These are phyloP conservation scores for Trypanosoma brucei DNA, from an alignment of 208 protist genomes.

Conservation along the genomic window DNA sequence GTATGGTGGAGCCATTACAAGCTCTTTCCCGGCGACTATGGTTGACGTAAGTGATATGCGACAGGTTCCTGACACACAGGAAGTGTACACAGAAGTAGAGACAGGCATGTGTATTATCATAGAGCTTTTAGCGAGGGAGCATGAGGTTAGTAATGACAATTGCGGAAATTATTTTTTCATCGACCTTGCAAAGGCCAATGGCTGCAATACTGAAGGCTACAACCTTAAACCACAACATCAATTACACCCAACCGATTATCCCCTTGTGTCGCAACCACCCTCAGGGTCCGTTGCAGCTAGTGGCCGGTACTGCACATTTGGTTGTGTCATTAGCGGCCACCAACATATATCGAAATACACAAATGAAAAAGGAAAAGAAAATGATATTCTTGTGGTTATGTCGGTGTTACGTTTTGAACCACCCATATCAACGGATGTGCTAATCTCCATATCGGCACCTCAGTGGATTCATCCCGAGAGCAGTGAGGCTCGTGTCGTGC, in stretches of 20 bases:
- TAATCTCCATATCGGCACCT: slow-evolving; percentile 60
- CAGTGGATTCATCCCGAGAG: slow-evolving; percentile 45
- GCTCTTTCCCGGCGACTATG: slow-evolving; percentile 26
- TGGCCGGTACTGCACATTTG: slow-evolving; percentile 37
- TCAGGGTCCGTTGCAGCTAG: slow-evolving; percentile 5
- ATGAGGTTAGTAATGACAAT: slow-evolving; percentile 32
- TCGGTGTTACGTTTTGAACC: slow-evolving; percentile 52
- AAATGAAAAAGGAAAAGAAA: slow-evolving; percentile 67
- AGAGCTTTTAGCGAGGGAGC: slow-evolving; percentile 58
- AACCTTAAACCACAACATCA: slow-evolving; percentile 3
- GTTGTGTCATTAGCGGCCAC: slow-evolving; percentile 34
- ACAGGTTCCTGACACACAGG: slow-evolving; percentile 75
- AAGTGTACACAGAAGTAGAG: slow-evolving; percentile 54
- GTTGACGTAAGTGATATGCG: slow-evolving; percentile 62
- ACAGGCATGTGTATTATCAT: slow-evolving; percentile 62
- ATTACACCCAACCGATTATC: slow-evolving; percentile 30
- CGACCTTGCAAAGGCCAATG: slow-evolving; percentile 66
- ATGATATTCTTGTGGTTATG: slow-evolving; percentile 52
- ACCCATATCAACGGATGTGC: slow-evolving; percentile 55
- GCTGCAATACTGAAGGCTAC: slow-evolving; percentile 19
- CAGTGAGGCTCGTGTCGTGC: slow-evolving; percentile 46
- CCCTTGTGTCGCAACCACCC: slow-evolving; percentile 24
- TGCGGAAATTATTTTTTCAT: slow-evolving; percentile 55
- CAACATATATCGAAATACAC: slow-evolving; percentile 71
- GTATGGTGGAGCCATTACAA: slow-evolving; percentile 71